Base-by-base conservation (phyloP, 768 basidiomycete genomes). In the Calocera cornea region DNA sequence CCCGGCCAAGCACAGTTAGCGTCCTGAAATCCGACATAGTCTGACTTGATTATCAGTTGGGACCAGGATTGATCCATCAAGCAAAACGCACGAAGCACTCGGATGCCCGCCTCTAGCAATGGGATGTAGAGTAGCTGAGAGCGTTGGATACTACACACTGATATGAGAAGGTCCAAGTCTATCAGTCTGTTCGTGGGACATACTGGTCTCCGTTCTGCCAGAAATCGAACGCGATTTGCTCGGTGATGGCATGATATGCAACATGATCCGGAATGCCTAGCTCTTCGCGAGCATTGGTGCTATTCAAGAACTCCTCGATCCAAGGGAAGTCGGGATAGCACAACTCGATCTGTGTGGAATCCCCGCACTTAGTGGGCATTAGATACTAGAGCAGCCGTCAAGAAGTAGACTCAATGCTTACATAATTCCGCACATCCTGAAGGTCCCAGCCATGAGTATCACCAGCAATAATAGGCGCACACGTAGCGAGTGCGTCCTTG, bases 1-100 rank as follows among this genome's bases (percentile, higher is more conserved):
- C 76, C 75, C 0, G 72, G 74, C 75, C 74, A 76, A 12, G 73
- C 72, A 65, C 73, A 75, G 67, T 74, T 77, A 0, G 72, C 74
- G 60, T 76, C 76, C 22, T 72, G 70, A 3, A 71, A 71, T 5
- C 76, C 76, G 36, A 77, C 67, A 41, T 73, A 76, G 66, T 76
- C 76, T 77, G 41, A 8, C 40, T 14, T 19, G 33, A 40, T n/a
- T 11, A 16, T 47, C 16, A 34, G 19, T 1, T 49, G 3, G 7
- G 3, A 47, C 19, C 24, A 17, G 19, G 2, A 27, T n/a, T 1
- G 36, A 22, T 22, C 16, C 24, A 19, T 34, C 10, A 10, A 36
- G 5, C 17, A 41, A 40, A 10, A n/a, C 70, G 34, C 36, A 71
- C 70, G 70, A 12, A 71, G 64, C 22, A 71, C 24, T 22, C 75